phyloP scores from a whole-genome alignment of 2,329 filamentous ascomycete species.

The Malbranchea cinnamomea region DNA sequence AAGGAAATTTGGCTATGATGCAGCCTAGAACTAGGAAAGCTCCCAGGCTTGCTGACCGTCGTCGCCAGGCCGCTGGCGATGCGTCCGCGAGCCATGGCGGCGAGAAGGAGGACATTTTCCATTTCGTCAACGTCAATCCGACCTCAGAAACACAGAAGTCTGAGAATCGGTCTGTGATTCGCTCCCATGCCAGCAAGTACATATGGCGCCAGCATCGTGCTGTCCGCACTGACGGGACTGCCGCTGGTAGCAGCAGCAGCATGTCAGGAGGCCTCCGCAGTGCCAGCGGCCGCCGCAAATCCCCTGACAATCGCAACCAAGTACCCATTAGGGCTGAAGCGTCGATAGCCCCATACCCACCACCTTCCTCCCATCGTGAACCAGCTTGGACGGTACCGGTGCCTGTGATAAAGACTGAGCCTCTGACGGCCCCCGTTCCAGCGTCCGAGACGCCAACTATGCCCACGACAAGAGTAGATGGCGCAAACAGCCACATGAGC shows the following conservation, averaged over 20 bases:
- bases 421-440: not conserved
- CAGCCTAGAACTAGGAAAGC: constrained; percentile 3
- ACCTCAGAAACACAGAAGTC: constrained; percentile 10
- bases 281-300: too few species aligned
- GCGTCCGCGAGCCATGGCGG: not conserved
- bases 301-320: too few species aligned
- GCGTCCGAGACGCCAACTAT: too few species aligned
- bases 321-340: too few species aligned
- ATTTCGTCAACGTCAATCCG: constrained; percentile 13
- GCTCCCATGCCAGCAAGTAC: constrained; percentile 12
- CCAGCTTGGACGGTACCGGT: too few species aligned
- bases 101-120: constrained; percentile 8
- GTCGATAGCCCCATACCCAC: too few species aligned
- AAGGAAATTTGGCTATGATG: constrained; percentile 2
- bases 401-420: too few species aligned
- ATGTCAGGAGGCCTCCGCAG: too few species aligned
- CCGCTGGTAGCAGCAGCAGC: too few species aligned
- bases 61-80: not conserved
- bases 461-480: not conserved
- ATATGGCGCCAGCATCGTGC: constrained; percentile 13
- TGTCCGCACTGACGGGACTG: constrained; percentile 4
- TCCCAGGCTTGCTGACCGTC: constrained; percentile 3
- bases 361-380: too few species aligned
- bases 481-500: not conserved
- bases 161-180: constrained; percentile 11